These are phyloP conservation scores for Stenocarpella maydis DNA, from an alignment of 2,329 filamentous ascomycete species.

Conservation along the genomic window DNA sequence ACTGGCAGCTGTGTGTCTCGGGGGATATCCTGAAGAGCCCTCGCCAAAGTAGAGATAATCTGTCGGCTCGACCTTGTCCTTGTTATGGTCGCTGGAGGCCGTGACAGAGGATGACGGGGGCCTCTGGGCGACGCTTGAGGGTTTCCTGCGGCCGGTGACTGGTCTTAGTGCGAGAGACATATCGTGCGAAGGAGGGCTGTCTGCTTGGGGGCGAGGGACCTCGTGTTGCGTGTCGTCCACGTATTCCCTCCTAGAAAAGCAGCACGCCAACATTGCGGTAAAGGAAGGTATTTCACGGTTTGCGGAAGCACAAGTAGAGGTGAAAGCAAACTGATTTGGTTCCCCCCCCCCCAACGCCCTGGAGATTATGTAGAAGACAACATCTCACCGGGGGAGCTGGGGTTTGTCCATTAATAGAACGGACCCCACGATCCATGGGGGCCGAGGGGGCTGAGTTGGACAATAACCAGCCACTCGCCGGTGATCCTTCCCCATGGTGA, in stretches of 20 bases:
- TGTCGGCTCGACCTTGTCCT: background rate
- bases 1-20: slow-evolving; percentile 36
- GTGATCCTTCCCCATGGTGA: background rate
- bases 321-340: background rate
- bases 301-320: background rate
- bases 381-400: background rate
- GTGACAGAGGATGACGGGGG: background rate
- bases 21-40: slow-evolving; percentile 42
- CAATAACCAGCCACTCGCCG: background rate
- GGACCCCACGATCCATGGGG: background rate
- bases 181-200: background rate
- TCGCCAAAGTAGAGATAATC: slow-evolving; percentile 44
- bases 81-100: background rate
- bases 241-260: slow-evolving; percentile 2
- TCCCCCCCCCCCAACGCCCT: background rate
- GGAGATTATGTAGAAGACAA: background rate
- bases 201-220: background rate
- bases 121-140: slow-evolving; percentile 15
- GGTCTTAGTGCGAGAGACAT: slow-evolving; percentile 10
- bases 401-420: slow-evolving; percentile 12
- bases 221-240: background rate
- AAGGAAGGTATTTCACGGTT: background rate
- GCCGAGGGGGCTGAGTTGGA: slow-evolving; percentile 17
- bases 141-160: slow-evolving; percentile 30
- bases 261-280: slow-evolving; percentile 9